A percentile compares a stretch with the other conserved stretches of the same genome.
phyloP scores from a whole-genome alignment of 306 rosid genomes.

The Trifolium repens region DNA sequence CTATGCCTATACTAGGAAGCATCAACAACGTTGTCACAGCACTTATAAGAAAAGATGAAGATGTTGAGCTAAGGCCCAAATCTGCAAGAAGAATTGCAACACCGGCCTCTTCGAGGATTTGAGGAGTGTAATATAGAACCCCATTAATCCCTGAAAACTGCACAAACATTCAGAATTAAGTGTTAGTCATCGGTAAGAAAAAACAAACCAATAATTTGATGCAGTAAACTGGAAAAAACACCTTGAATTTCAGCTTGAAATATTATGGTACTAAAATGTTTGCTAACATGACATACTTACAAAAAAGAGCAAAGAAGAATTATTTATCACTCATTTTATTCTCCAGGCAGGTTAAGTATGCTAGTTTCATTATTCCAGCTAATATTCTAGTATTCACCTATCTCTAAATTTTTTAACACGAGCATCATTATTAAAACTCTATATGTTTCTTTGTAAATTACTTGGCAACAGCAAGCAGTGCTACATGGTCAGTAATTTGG shows the following conservation, averaged over 20 bases:
- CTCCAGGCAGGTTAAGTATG: conserved; percentile 27
- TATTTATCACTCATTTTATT: conserved; percentile 1
- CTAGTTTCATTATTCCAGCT: conserved; percentile 1
- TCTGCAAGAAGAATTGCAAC: conserved; percentile 69
- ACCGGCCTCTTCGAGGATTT: conserved; percentile 82
- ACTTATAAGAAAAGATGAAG: conserved; percentile 80
- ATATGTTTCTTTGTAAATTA: not conserved
- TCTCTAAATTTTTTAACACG: not conserved
- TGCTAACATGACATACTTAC: not conserved
- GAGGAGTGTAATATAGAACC: conserved; percentile 87
- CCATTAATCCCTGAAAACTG: conserved; percentile 88
- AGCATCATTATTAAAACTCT: conserved; percentile 8
- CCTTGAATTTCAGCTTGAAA: conserved; percentile 12
- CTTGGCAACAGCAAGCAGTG: conserved; percentile 23
- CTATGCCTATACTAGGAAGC: conserved; percentile 79
- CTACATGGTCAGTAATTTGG: not conserved
- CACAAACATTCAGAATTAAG: conserved; percentile 29
- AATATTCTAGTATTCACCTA: not conserved
- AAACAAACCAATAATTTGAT: conserved; percentile 21
- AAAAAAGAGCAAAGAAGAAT: conserved; percentile 4
- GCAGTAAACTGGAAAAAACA: not conserved
- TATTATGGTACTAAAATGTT: conserved; percentile 13
- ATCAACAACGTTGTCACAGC: conserved; percentile 78
- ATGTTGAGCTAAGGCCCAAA: conserved; percentile 60
- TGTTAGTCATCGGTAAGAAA: conserved; percentile 13